Conservation (phyloP, 495 filamentous ascomycete species). For the Talaromyces nanjingensis region DNA sequence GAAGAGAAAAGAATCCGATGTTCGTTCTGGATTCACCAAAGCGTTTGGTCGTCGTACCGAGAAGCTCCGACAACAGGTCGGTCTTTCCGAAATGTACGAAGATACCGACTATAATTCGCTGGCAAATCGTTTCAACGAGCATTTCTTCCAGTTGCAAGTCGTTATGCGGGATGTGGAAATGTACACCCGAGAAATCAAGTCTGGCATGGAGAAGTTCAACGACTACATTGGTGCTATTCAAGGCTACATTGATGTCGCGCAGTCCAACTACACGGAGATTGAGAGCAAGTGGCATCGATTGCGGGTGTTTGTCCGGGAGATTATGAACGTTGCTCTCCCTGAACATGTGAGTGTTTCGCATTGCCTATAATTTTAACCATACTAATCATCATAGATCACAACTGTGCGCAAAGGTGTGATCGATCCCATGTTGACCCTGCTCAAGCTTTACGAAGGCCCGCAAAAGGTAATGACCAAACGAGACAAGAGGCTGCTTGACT, state of each 20-base stretch:
- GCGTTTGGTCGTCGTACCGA: slow-evolving; percentile 81
- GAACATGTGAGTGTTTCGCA: slow-evolving; percentile 65
- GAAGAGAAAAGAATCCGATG: slow-evolving; percentile 86
- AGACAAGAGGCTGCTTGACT: slow-evolving; percentile 81
- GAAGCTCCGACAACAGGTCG: slow-evolving; percentile 64
- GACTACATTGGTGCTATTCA: slow-evolving; percentile 66
- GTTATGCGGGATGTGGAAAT: slow-evolving; percentile 83
- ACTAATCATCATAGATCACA: slow-evolving; percentile 47
- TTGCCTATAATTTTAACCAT: neutral
- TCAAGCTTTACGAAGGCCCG: slow-evolving; percentile 74
- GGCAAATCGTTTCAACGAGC: slow-evolving; percentile 72
- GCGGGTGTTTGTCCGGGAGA: slow-evolving; percentile 71
- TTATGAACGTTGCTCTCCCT: slow-evolving; percentile 67
- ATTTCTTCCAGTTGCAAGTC: slow-evolving; percentile 83
- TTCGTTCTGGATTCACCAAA: slow-evolving; percentile 72
- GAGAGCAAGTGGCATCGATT: slow-evolving; percentile 89
- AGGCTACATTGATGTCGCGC: slow-evolving; percentile 48
- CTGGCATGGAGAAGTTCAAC: slow-evolving; percentile 65
- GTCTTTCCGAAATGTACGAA: slow-evolving; percentile 58
- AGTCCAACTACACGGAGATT: slow-evolving; percentile 65
- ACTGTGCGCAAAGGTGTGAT: slow-evolving; percentile 75
- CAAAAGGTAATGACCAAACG: slow-evolving; percentile 85
- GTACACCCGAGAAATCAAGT: slow-evolving; percentile 66
- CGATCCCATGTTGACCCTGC: slow-evolving; percentile 74
- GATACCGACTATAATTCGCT: slow-evolving; percentile 73